phyloP scores from a whole-genome alignment of 352 stramenopile genomes.

The Globisporangium radiosum region DNA sequence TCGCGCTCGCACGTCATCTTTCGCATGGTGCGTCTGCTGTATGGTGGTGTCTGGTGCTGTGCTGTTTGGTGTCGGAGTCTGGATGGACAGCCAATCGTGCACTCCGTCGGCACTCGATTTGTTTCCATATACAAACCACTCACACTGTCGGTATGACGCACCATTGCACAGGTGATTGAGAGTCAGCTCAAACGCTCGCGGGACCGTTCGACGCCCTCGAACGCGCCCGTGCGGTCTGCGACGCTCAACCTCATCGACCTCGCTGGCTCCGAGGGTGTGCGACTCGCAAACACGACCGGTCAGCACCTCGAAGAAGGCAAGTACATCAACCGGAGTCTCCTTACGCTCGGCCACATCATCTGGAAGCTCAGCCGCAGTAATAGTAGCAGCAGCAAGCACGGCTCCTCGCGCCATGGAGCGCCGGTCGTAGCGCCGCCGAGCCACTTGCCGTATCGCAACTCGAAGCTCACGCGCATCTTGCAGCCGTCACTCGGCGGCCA shows the following conservation, averaged over 20 bases:
- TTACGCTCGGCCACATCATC: slow-evolving; percentile 93
- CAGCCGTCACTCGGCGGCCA: slow-evolving; percentile 95
- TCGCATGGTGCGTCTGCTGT: slow-evolving; percentile 35
- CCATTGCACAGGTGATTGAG: slow-evolving; percentile 46
- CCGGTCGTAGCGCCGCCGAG: slow-evolving; percentile 8
- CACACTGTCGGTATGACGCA: slow-evolving; percentile 22
- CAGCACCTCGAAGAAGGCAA: slow-evolving; percentile 79
- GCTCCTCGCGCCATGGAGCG: not conserved
- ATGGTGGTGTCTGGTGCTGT: slow-evolving; percentile 4
- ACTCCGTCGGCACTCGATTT: no score
- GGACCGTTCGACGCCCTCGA: slow-evolving; percentile 11
- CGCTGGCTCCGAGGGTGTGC: slow-evolving; percentile 83
- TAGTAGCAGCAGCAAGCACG: slow-evolving; percentile 18
- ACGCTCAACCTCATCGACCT: slow-evolving; percentile 91
- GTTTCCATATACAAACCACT: slow-evolving; percentile 17
- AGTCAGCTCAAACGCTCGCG: slow-evolving; percentile 49
- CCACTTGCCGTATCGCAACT: slow-evolving; percentile 97
- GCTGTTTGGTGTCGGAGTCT: no score
- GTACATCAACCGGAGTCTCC: slow-evolving; percentile 88
- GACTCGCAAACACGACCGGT: slow-evolving; percentile 69
- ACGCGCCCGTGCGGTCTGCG: slow-evolving; percentile 46
- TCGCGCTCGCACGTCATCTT: slow-evolving; percentile 76
- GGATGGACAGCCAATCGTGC: no score
- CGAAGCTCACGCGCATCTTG: slow-evolving; percentile 97
- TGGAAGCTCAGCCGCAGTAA: slow-evolving; percentile 83